Evolutionary conservation across 2,329 filamentous ascomycete genomes (phyloP).

Genomic region (Lasiodiplodia sp.): DNA sequence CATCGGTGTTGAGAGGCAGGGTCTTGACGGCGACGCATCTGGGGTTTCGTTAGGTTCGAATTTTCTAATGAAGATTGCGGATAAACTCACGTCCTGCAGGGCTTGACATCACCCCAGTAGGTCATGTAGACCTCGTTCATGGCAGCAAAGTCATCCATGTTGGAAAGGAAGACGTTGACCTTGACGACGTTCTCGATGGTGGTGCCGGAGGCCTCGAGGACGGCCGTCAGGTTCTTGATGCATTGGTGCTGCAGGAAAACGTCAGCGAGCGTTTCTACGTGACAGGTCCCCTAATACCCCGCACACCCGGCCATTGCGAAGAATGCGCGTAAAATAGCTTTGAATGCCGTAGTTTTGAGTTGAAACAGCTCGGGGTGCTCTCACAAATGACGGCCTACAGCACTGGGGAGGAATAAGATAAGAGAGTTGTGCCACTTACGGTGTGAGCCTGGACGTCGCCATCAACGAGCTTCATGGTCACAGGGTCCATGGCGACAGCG

Average conservation of each 20-base stretch:
- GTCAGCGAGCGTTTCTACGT: neutral
- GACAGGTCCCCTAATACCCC: neutral
- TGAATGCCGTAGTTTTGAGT: neutral
- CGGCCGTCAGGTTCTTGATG: slow-evolving; percentile 28
- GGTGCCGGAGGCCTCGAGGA: slow-evolving; percentile 39
- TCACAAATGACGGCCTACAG: neutral
- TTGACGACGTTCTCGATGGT: slow-evolving; percentile 42
- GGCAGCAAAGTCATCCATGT: slow-evolving; percentile 41
- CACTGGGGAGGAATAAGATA: neutral
- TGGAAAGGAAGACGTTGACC: slow-evolving; percentile 41
- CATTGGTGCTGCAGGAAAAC: slow-evolving; percentile 15
- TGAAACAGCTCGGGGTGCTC: too few species aligned
- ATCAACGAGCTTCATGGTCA: slow-evolving; percentile 27
- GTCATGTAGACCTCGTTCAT: slow-evolving; percentile 43
- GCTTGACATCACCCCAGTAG: slow-evolving; percentile 30
- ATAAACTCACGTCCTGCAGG: slow-evolving; percentile 25
- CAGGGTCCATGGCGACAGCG: slow-evolving; percentile 18
- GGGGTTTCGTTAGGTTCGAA: neutral
- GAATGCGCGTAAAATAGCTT: neutral
- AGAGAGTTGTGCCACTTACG: neutral
- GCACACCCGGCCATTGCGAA: neutral
- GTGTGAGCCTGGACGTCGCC: slow-evolving; percentile 26
- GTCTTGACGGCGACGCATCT: slow-evolving; percentile 36
- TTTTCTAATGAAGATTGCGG: too few species aligned
- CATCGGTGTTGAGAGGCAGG: slow-evolving; percentile 36